phyloP scores from a whole-genome alignment of 2,329 filamentous ascomycete species.

The Xylaria sp. region DNA sequence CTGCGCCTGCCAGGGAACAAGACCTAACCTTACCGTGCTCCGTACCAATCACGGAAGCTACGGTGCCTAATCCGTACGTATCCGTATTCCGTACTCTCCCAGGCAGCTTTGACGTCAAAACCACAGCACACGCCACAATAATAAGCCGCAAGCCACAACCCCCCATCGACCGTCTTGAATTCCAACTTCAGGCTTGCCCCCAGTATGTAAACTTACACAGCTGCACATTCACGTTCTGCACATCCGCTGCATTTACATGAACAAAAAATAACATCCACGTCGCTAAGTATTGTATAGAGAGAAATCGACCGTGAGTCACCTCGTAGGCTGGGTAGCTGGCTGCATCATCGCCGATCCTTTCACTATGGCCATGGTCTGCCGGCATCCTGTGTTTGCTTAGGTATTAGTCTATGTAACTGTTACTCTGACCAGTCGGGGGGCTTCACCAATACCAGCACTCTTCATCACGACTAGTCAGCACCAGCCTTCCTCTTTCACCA shows the following conservation, averaged over 20 bases:
- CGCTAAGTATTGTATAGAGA: background rate
- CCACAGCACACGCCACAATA: background rate
- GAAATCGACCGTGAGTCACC: background rate
- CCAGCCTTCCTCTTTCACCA: background rate
- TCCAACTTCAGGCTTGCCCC: background rate
- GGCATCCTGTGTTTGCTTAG: background rate
- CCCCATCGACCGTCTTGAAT: background rate
- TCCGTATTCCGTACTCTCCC: background rate
- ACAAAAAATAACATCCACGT: background rate
- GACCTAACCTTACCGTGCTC: too few relatives aligned
- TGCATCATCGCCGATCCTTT: background rate
- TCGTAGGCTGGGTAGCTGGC: background rate
- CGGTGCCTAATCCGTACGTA: too few relatives aligned
- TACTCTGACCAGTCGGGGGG: background rate
- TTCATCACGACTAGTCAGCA: background rate
- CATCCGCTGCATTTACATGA: background rate
- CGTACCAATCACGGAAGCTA: too few relatives aligned
- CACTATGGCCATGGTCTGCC: background rate
- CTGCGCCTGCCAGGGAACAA: too few relatives aligned
- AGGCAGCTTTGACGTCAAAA: background rate
- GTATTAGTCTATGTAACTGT: background rate
- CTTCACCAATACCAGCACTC: background rate
- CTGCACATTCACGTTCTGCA: background rate
- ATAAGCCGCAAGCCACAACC: background rate
- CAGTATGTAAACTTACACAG: background rate